Evolutionary conservation across 768 basidiomycete species (phyloP).

Genomic region (Psilocybe tampanensis): DNA sequence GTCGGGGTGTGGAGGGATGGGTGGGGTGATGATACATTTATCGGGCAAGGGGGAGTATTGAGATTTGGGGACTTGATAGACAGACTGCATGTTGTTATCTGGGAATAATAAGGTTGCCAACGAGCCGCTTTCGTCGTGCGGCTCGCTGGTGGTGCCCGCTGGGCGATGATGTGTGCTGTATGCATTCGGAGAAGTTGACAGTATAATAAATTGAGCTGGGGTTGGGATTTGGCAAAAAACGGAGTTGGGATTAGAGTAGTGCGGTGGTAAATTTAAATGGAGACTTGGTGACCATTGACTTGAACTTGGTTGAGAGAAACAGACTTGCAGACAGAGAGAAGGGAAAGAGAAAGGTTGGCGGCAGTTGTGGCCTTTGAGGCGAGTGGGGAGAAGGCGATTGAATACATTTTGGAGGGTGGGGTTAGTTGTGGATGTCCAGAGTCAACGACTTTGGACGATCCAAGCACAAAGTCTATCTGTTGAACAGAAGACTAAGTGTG

Average conservation of each 20-base stretch:
- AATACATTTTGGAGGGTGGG: slow-evolving; percentile 43
- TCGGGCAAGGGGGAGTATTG: slow-evolving; percentile 61
- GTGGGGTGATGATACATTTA: slow-evolving; percentile 47
- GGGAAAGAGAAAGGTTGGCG: slow-evolving; percentile 17
- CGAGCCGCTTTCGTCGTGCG: slow-evolving; percentile 48
- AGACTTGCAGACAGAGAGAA: slow-evolving; percentile 15
- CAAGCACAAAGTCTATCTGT: slow-evolving; percentile 41
- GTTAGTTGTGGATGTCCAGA: slow-evolving; percentile 39
- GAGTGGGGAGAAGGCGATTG: slow-evolving; percentile 19
- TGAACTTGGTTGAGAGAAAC: slow-evolving; percentile 12
- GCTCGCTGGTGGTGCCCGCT: slow-evolving; percentile 69
- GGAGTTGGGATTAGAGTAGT: slow-evolving; percentile 29
- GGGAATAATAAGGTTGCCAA: slow-evolving; percentile 76
- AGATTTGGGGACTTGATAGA: slow-evolving; percentile 50
- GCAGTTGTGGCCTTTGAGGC: slow-evolving; percentile 23
- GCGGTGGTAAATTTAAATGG: slow-evolving; percentile 34
- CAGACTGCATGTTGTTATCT: slow-evolving; percentile 37
- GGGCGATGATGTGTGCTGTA: slow-evolving; percentile 58
- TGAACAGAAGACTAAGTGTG: slow-evolving; percentile 27
- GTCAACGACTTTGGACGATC: slow-evolving; percentile 48
- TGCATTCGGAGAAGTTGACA: slow-evolving; percentile 33
- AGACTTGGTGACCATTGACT: slow-evolving; percentile 34
- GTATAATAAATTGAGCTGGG: slow-evolving; percentile 30
- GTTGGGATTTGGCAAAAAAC: slow-evolving; percentile 24
- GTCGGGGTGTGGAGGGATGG: slow-evolving; percentile 28